Conservation (phyloP, 768 basidiomycete species). For the Collybia sordida region DNA sequence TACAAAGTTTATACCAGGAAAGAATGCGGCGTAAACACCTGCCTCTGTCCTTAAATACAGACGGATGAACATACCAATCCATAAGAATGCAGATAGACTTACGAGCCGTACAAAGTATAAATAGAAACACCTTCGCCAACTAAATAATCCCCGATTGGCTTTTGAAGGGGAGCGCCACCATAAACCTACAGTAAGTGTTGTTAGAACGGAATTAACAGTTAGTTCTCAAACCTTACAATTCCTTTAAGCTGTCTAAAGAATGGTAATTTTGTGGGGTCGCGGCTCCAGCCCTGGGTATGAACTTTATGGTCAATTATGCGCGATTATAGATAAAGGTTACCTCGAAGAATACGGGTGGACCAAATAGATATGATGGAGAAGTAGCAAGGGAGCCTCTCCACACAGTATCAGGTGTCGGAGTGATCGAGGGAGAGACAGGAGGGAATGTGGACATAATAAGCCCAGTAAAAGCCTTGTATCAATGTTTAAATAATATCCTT, state of each 20-base stretch:
- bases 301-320: not conserved
- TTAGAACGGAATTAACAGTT: not conserved
- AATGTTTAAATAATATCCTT: not conserved
- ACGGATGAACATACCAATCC: not conserved
- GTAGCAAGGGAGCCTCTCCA: slow-evolving; percentile 13
- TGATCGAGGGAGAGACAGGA: slow-evolving; percentile 2
- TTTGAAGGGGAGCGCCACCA: slow-evolving; percentile 16
- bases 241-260: slow-evolving; percentile 16
- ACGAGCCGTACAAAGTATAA: slow-evolving; percentile 27
- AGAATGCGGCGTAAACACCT: slow-evolving; percentile 9
- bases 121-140: slow-evolving; percentile 27
- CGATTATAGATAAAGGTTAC: slow-evolving; percentile 2
- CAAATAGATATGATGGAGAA: not conserved
- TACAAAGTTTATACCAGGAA: slow-evolving; percentile 3
- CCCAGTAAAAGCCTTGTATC: slow-evolving; percentile 5
- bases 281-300: slow-evolving; percentile 21
- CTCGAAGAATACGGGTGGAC: slow-evolving; percentile 16
- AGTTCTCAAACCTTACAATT: slow-evolving; percentile 10
- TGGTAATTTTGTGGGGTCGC: slow-evolving; percentile 10
- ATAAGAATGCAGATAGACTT: slow-evolving; percentile 4
- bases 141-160: slow-evolving; percentile 28
- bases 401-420: slow-evolving; percentile 26
- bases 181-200: slow-evolving; percentile 3
- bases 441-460: slow-evolving; percentile 7
- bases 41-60: slow-evolving; percentile 8